Evolutionary conservation across 1,139 yeast species (phyloP), one percentile per base, ranked within the genome.

Genomic region (Dujonia santamariae): DNA sequence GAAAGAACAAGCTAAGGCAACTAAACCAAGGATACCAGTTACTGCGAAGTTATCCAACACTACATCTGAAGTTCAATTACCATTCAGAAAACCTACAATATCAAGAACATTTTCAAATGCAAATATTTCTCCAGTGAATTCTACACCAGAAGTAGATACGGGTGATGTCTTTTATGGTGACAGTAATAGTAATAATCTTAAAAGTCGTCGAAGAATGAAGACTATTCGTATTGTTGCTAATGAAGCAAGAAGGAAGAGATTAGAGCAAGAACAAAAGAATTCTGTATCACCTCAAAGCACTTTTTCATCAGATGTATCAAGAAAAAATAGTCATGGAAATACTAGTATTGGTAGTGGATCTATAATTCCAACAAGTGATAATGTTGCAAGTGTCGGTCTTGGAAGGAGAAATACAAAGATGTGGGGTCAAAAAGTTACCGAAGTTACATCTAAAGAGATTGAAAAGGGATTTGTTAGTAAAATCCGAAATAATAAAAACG

Each of bases 351-450:
- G 26, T 23, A 19, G 22, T 7, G 22, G 22, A 19, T 7, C 9
- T 19, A 19, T 7, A 7, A 19, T 11, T 19, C 9, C 22, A 19
- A 19, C 7, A 7, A 19, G 22, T 11, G 11, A 19, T 7, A 15
- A 9, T 8, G 13, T 23, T 11, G 7, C 11, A 6, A 11, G 14
- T 23, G 26, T 9, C 6, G 13, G 6, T 12, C 7, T 6, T n/a
- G n/a, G n/a, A n/a, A 67, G 97, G 39, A 75, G 80, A 36, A 87
- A 94, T 50, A 94, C 99, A 2, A 92, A 92, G 59, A 78, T 94
- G 83, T 94, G 99, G 99, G 98, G 98, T 9, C 90, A 87, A 43
- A 82, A 76, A 46, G 95, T 87, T 12, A 81, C 88, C 20, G 98
- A 94, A 61, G 94, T 94, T 34, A 88, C 94, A 0, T 80, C 94